These are phyloP conservation scores for Senecio squalidus DNA, from an alignment of 140 eudicot genomes.

Conservation along the genomic window DNA sequence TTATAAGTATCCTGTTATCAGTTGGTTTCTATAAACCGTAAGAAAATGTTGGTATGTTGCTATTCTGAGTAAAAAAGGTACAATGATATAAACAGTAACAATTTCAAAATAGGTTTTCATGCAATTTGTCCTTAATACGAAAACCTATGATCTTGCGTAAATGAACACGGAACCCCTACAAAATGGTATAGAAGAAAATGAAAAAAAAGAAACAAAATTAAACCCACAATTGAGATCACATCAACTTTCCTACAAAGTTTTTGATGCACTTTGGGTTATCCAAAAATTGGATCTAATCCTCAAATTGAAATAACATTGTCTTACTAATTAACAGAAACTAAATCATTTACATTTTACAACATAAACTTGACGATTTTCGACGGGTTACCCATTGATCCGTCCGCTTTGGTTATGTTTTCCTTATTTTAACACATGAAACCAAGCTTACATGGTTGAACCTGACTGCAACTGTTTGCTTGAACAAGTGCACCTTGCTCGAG, in stretches of 20 bases:
- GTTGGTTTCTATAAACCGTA: no score
- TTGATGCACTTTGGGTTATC: slow-evolving; percentile 28
- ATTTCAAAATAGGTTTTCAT: neutral
- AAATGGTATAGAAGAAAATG: neutral
- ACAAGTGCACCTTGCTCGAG: slow-evolving; percentile 64
- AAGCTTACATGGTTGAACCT: slow-evolving; percentile 20
- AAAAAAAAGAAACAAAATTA: slow-evolving; percentile 5
- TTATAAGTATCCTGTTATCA: no score
- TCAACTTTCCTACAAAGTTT: slow-evolving; percentile 19
- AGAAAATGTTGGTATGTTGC: no score
- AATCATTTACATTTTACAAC: slow-evolving; percentile 32
- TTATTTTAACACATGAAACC: neutral
- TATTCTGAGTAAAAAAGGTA: neutral
- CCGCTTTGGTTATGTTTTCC: neutral
- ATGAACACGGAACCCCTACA: neutral
- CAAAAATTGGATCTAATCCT: slow-evolving; percentile 19
- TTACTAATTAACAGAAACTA: slow-evolving; percentile 28
- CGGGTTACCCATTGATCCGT: slow-evolving; percentile 11
- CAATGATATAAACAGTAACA: neutral
- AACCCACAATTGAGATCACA: slow-evolving; percentile 17
- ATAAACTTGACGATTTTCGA: slow-evolving; percentile 9
- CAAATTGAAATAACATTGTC: slow-evolving; percentile 7
- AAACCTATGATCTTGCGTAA: neutral
- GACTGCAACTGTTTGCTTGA: slow-evolving; percentile 27
- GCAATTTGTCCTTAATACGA: neutral